Base-by-base conservation (phyloP, 2,329 filamentous ascomycete genomes). In the Aspergillus viridinutans region DNA sequence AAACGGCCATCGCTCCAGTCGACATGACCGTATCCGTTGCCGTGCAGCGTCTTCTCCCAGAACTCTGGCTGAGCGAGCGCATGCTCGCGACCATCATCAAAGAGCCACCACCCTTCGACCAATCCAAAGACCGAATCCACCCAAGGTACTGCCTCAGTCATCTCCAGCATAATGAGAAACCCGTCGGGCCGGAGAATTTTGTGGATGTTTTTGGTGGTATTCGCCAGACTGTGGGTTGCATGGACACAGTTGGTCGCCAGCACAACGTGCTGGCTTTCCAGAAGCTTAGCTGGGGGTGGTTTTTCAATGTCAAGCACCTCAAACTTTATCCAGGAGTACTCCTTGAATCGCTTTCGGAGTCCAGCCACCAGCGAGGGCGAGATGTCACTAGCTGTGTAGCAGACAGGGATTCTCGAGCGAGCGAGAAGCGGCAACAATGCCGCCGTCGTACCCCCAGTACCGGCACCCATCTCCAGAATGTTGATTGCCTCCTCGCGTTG, bases 341-440 rank as follows among this genome's bases (percentile, higher is more conserved):
- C 35, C 20, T 64, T 67, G 54, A 70, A 72, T 29, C 62, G 58
- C 45, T 64, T 64, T 32, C 60, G 64, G 0, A 70, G 71, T 1
- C 60, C 63, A 1, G 69, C 65, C 1, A 76, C 68, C 4, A 77
- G 58, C 0, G 69, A 70, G 0, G 66, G 28, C 0, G 73, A 67
- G 0, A 77, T 49, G 50, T 78, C 76, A 0, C 70, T 76, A 52
- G 74, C 73, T 0, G 68, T 73, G 59, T 77, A 78, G 29, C 70
- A 60, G 28, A 77, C 56, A 0, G 62, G 51, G 1, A 73, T 58
- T n/a, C 60, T 66, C 1, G 66, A 56, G 4, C 35, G 45, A 3
- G 55, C 58, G 0, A 78, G 61, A 1, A 63, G 17, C 1, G 60
- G 51, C 0, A 75, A 73, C 58, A 0, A 76, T n/a, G 5, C 57